Conservation (phyloP, 2,329 filamentous ascomycete genomes). For the Botrytis fragariae region DNA sequence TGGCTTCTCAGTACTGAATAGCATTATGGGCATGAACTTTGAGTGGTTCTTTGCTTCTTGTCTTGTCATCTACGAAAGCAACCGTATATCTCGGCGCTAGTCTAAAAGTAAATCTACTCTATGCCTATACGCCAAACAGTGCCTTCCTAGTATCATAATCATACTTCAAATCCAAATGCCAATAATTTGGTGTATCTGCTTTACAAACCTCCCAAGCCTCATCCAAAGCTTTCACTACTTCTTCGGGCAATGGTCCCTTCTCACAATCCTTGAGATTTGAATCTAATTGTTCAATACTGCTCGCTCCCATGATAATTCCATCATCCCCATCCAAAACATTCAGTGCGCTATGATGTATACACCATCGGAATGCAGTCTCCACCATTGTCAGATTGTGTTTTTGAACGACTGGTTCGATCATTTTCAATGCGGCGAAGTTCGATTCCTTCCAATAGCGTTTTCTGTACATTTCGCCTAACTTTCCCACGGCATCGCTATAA, state of each 20-base stretch:
- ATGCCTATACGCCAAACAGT: conserved; percentile 25
- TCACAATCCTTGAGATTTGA: conserved; percentile 45
- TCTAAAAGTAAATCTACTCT: not conserved
- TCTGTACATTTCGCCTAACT: conserved; percentile 51
- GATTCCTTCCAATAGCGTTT: conserved; percentile 61
- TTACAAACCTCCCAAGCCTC: conserved; percentile 61
- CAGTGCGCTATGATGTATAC: conserved; percentile 56
- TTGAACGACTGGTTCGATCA: conserved; percentile 58
- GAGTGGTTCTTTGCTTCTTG: not conserved
- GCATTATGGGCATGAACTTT: not conserved
- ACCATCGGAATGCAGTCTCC: conserved; percentile 60
- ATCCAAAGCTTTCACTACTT: conserved; percentile 61
- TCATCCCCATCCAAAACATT: conserved; percentile 49
- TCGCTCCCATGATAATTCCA: conserved; percentile 45
- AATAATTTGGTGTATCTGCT: conserved; percentile 41
- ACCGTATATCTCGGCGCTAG: not conserved
- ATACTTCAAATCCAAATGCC: conserved; percentile 37
- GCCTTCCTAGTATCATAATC: conserved; percentile 33
- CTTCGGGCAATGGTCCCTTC: conserved; percentile 59
- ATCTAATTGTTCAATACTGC: conserved; percentile 42
- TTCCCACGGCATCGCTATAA: conserved; percentile 55
- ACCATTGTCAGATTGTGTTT: conserved; percentile 58
- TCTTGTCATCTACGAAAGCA: not conserved
- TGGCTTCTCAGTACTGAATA: not conserved
- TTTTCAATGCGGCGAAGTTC: conserved; percentile 57